Percentiles rank a stretch among this genome's conserved stretches.
Conservation (phyloP, 1,139 yeast species). For the Debaryomyces nepalensis region DNA sequence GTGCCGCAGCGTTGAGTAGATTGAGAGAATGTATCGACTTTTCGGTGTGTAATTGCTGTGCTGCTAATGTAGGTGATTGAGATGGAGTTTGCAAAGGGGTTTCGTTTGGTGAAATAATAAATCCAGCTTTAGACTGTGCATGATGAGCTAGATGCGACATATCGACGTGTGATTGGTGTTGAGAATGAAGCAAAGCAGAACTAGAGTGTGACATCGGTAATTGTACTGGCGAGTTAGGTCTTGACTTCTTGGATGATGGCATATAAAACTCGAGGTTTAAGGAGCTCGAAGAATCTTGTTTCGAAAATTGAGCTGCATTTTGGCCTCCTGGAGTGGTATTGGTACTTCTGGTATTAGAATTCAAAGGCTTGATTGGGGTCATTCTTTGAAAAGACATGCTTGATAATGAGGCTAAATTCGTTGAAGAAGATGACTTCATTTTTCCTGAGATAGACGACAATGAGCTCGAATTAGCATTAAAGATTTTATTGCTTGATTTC, state of each 20-base stretch:
- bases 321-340: slow-evolving; percentile 17
- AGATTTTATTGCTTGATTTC: slow-evolving; percentile 23
- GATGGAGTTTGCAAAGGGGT: slow-evolving; percentile 51
- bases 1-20: slow-evolving; percentile 28
- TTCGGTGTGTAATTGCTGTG: slow-evolving; percentile 21
- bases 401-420: slow-evolving; percentile 28
- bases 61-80: slow-evolving; percentile 46
- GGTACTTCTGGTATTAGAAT: slow-evolving; percentile 14
- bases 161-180: slow-evolving; percentile 2
- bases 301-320: no score
- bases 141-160: not conserved
- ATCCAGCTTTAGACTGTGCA: slow-evolving; percentile 15
- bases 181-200: not conserved
- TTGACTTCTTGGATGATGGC: slow-evolving; percentile 36
- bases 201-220: slow-evolving; percentile 18
- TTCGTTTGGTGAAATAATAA: slow-evolving; percentile 37
- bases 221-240: slow-evolving; percentile 46
- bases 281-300: no score
- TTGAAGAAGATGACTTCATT: slow-evolving; percentile 25
- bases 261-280: slow-evolving; percentile 36
- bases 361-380: slow-evolving; percentile 43
- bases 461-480: slow-evolving; percentile 32
- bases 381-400: slow-evolving; percentile 35
- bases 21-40: slow-evolving; percentile 18
- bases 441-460: slow-evolving; percentile 33